These are phyloP conservation scores for Tuber borchii DNA, from an alignment of 495 filamentous ascomycete genomes.

Conservation along the genomic window DNA sequence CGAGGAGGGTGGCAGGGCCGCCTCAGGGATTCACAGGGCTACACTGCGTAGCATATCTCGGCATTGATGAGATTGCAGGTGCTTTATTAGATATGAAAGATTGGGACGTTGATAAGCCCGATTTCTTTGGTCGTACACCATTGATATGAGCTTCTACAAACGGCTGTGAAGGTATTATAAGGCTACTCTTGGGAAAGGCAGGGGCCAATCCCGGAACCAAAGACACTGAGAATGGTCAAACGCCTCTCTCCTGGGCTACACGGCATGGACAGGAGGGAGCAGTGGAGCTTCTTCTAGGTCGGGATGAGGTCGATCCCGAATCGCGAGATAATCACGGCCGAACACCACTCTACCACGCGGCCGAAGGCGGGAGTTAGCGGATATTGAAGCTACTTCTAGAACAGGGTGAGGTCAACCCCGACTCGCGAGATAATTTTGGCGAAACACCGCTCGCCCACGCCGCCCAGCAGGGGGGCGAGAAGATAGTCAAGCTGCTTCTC, in stretches of 20 bases:
- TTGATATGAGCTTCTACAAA: conserved; percentile 37
- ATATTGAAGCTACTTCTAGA: conserved; percentile 36
- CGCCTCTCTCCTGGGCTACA: conserved; percentile 41
- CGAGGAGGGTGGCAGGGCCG: not conserved
- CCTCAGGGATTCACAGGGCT: not conserved
- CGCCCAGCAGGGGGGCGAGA: conserved; percentile 42
- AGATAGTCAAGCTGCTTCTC: conserved; percentile 32
- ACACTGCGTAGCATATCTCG: not conserved
- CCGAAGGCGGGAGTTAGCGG: conserved; percentile 41
- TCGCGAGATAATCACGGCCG: conserved; percentile 28
- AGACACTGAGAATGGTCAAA: conserved; percentile 17
- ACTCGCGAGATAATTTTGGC: conserved; percentile 27
- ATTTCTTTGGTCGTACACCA: conserved; percentile 21
- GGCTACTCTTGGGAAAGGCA: conserved; percentile 24
- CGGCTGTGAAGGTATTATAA: conserved; percentile 38
- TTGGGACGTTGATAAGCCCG: not conserved
- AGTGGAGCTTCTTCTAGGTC: conserved; percentile 34
- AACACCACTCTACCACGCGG: conserved; percentile 45
- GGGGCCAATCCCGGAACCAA: conserved; percentile 6
- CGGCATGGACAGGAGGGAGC: conserved; percentile 29
- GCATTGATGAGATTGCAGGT: not conserved
- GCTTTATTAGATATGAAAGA: not conserved
- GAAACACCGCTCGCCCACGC: conserved; percentile 45
- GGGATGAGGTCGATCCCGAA: conserved; percentile 18
- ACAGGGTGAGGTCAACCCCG: conserved; percentile 12